phyloP scores from a whole-genome alignment of 163 green algal genomes.

The Scenedesmus sp. region DNA sequence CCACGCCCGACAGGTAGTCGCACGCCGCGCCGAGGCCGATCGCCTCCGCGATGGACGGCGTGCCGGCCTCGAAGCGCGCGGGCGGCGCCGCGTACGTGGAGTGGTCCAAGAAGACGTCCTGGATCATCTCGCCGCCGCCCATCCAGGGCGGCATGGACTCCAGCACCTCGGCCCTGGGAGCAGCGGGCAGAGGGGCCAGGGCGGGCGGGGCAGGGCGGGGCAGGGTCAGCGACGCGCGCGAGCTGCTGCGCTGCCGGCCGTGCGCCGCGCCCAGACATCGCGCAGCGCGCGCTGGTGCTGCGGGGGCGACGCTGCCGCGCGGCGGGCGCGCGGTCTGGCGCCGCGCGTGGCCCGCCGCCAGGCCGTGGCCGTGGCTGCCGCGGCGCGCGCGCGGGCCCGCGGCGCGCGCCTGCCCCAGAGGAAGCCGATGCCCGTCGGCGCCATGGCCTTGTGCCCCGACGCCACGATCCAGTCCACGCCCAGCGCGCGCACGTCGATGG shows the following conservation, averaged over 20 bases:
- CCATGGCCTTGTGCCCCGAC: slow-evolving; percentile 97
- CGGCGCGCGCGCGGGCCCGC: too few species aligned
- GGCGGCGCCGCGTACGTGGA: slow-evolving; percentile 94
- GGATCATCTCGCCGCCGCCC: slow-evolving; percentile 96
- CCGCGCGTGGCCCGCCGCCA: too few species aligned
- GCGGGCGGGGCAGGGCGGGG: too few species aligned
- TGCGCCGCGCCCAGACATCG: too few species aligned
- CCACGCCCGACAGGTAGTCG: slow-evolving; percentile 87
- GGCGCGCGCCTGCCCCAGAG: slow-evolving; percentile 97
- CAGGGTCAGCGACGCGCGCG: too few species aligned
- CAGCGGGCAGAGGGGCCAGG: too few species aligned
- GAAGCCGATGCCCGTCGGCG: slow-evolving; percentile 98
- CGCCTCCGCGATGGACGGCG: slow-evolving; percentile 95
- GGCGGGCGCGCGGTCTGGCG: too few species aligned
- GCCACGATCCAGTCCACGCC: slow-evolving; percentile 96
- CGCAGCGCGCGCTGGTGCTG: too few species aligned
- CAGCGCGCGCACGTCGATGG: slow-evolving; percentile 90
- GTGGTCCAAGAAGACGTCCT: slow-evolving; percentile 91
- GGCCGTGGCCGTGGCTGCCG: too few species aligned
- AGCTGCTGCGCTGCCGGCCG: too few species aligned
- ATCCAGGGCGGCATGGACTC: slow-evolving; percentile 95
- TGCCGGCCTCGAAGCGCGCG: slow-evolving; percentile 95
- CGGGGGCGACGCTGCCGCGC: too few species aligned
- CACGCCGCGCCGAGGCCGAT: slow-evolving; percentile 94
- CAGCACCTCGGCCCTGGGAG: slow-evolving; percentile 77